Evolutionary conservation across 352 stramenopile genomes (phyloP).

Genomic region (Phytophthora cryptogea): DNA sequence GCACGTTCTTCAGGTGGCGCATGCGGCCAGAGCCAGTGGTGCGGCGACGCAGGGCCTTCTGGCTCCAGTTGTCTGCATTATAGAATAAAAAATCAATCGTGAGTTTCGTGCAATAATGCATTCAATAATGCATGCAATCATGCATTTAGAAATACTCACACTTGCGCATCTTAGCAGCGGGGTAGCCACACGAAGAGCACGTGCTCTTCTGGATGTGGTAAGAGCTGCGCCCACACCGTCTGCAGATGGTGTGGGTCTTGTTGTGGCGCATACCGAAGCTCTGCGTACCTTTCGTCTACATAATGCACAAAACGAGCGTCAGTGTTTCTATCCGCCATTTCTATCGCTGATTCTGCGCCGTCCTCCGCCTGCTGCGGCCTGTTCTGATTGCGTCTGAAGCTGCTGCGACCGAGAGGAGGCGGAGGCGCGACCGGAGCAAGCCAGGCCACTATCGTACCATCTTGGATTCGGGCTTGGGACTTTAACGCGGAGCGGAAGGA

Average conservation of each 20-base stretch:
- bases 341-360: neutral
- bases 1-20: slow-evolving; percentile 98
- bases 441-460: slow-evolving; percentile 57
- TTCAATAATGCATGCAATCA: too few species aligned
- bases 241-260: slow-evolving; percentile 99
- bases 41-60: slow-evolving; percentile 98
- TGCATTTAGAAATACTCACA: slow-evolving; percentile 56
- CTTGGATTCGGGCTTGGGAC: slow-evolving; percentile 83
- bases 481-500: slow-evolving; percentile 89
- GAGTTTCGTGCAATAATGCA: neutral
- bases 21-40: slow-evolving; percentile 98
- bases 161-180: slow-evolving; percentile 97
- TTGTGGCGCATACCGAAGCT: slow-evolving; percentile 99
- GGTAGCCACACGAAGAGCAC: slow-evolving; percentile 99
- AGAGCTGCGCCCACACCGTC: slow-evolving; percentile 98
- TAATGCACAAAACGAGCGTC: slow-evolving; percentile 21
- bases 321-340: slow-evolving; percentile 12
- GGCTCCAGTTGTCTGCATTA: slow-evolving; percentile 93
- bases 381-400: slow-evolving; percentile 14
- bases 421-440: slow-evolving; percentile 1
- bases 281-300: slow-evolving; percentile 99
- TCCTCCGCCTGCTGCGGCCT: neutral
- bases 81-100: neutral
- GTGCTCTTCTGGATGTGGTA: slow-evolving; percentile 99
- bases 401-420: slow-evolving; percentile 24